A percentile compares a stretch with the other conserved stretches of the same genome.
These are phyloP conservation scores for Diversispora eburnea DNA, from an alignment of 192 early-diverging fungal species.

Conservation along the genomic window DNA sequence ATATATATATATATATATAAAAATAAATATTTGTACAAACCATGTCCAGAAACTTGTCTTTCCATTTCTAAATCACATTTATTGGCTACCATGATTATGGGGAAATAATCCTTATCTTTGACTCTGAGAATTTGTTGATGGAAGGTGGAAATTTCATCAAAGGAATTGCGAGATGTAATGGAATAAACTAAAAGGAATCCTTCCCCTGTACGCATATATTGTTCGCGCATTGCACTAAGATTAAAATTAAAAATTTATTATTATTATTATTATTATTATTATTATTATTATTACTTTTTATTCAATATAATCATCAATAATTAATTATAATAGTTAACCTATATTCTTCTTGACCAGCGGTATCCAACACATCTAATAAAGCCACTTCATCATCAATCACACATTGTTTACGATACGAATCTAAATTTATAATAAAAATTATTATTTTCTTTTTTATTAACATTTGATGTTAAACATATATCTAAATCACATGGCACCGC, in stretches of 20 bases:
- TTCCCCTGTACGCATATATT: constrained; percentile 96
- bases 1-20: too few relatives aligned
- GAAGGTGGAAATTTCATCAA: constrained; percentile 88
- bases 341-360: constrained; percentile 95
- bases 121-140: constrained; percentile 91
- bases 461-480: background rate
- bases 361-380: constrained; percentile 91
- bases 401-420: constrained; percentile 97
- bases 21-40: constrained; percentile 27
- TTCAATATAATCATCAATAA: too few relatives aligned
- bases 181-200: constrained; percentile 93
- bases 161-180: constrained; percentile 87
- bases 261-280: background rate
- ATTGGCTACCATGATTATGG: constrained; percentile 91
- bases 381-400: constrained; percentile 85
- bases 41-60: constrained; percentile 73
- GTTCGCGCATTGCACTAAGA: constrained; percentile 81
- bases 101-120: constrained; percentile 89
- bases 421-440: constrained; percentile 32
- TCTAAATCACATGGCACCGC: too few relatives aligned
- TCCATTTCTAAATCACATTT: constrained; percentile 86
- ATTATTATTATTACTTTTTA: too few relatives aligned
- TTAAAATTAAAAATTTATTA: constrained; percentile 4
- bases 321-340: constrained; percentile 42
- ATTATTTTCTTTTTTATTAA: background rate